Conservation (phyloP, 805 yeast genomes). For the Starmera amethionina region DNA sequence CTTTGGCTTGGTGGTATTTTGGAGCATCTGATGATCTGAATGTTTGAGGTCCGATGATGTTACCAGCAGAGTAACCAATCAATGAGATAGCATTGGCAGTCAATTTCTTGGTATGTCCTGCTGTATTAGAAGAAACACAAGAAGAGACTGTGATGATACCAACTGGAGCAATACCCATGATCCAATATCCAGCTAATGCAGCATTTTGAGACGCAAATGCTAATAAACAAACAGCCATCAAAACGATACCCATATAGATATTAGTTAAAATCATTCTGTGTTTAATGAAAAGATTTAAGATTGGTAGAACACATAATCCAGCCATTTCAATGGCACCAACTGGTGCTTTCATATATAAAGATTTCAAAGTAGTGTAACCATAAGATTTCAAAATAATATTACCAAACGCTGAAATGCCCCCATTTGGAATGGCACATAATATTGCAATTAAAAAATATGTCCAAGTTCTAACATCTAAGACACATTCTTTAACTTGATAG, state of each 20-base stretch:
- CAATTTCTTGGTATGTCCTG: conserved; percentile 64
- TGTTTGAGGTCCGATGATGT: conserved; percentile 62
- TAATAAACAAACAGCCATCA: conserved; percentile 22
- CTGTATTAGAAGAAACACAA: conserved; percentile 31
- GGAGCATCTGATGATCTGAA: conserved; percentile 51
- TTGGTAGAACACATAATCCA: neutral
- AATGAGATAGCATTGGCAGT: conserved; percentile 45
- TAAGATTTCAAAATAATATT: conserved; percentile 27
- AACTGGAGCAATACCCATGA: conserved; percentile 19
- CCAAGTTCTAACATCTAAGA: conserved; percentile 33
- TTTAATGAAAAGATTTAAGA: neutral
- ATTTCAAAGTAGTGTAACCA: conserved; percentile 24
- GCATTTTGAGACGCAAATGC: conserved; percentile 24
- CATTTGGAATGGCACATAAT: conserved; percentile 29
- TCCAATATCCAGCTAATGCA: conserved; percentile 22
- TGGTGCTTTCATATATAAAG: conserved; percentile 30
- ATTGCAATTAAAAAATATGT: conserved; percentile 23
- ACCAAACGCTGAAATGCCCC: conserved; percentile 36
- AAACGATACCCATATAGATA: neutral
- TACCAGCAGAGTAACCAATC: conserved; percentile 55
- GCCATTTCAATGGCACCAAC: conserved; percentile 25
- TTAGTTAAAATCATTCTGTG: neutral
- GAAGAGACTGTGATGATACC: conserved; percentile 8
- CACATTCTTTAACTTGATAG: conserved; percentile 28
- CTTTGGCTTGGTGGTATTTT: conserved; percentile 41